These are phyloP conservation scores for Agastache rugosa DNA, from an alignment of 257 asterid species.

Conservation along the genomic window DNA sequence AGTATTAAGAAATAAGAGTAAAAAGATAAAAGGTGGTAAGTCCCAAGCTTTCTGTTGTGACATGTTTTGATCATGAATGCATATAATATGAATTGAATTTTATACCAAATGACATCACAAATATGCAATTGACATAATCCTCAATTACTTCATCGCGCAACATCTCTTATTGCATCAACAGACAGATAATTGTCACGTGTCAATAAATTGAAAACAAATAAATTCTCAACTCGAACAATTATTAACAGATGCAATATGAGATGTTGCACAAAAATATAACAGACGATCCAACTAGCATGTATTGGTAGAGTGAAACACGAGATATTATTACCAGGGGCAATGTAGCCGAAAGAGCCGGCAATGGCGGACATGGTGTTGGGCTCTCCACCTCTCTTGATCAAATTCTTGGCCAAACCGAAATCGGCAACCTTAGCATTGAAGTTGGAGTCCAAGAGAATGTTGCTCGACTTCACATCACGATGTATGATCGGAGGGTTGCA, in stretches of 20 bases:
- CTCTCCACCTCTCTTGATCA: conserved; percentile 44
- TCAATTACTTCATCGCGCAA: no score
- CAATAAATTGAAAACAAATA: no score
- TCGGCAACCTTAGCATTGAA: conserved; percentile 56
- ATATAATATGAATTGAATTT: no score
- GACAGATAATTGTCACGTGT: not conserved
- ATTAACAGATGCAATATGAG: no score
- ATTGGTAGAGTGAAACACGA: not conserved
- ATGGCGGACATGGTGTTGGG: conserved; percentile 57
- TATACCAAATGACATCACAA: no score
- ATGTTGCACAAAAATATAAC: not conserved
- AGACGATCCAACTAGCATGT: not conserved
- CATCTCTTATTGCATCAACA: no score
- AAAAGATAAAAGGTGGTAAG: no score
- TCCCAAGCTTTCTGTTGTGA: no score
- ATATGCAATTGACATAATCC: no score
- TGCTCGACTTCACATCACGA: conserved; percentile 60
- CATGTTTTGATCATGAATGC: no score
- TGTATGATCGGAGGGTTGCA: conserved; percentile 56
- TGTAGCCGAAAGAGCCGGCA: conserved; percentile 67
- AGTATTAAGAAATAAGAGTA: no score
- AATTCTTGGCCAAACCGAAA: conserved; percentile 54
- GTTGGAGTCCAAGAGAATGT: conserved; percentile 53
- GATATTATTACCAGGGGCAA: conserved; percentile 60
- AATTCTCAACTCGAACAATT: not conserved